These are phyloP conservation scores for Suaeda aralocaspica DNA, from an alignment of 148 eudicot species.

Conservation along the genomic window DNA sequence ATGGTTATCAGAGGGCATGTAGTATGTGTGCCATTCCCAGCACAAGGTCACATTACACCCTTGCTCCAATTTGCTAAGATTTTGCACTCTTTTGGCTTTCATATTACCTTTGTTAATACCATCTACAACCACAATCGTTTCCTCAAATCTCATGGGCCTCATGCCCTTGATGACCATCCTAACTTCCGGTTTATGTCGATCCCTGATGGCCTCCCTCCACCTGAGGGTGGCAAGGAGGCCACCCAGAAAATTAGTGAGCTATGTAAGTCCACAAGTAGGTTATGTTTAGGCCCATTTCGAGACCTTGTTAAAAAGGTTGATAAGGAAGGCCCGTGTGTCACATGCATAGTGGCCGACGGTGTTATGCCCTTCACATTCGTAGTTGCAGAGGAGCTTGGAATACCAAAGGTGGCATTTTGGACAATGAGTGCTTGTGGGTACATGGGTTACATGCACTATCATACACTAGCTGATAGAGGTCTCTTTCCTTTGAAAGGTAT, in stretches of 20 bases:
- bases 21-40: slow-evolving; percentile 49
- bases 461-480: slow-evolving; percentile 34
- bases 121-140: slow-evolving; percentile 49
- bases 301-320: slow-evolving; percentile 34
- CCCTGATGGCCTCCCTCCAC: slow-evolving; percentile 57
- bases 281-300: slow-evolving; percentile 35
- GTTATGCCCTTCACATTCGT: slow-evolving; percentile 43
- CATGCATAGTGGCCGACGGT: slow-evolving; percentile 50
- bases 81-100: slow-evolving; percentile 47
- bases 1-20: slow-evolving; percentile 30
- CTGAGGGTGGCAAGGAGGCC: slow-evolving; percentile 22
- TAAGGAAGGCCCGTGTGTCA: slow-evolving; percentile 39
- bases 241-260: slow-evolving; percentile 45
- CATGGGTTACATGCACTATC: slow-evolving; percentile 36
- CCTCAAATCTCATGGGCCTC: slow-evolving; percentile 43
- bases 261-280: slow-evolving; percentile 30
- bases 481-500: slow-evolving; percentile 52
- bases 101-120: slow-evolving; percentile 58
- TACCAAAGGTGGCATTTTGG: slow-evolving; percentile 55
- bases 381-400: slow-evolving; percentile 42
- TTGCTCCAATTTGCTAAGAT: slow-evolving; percentile 57
- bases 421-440: slow-evolving; percentile 52
- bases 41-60: no score
- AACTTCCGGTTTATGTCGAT: slow-evolving; percentile 49
- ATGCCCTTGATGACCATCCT: slow-evolving; percentile 45